Conservation (phyloP, 441 rosid species). For the Croton laevigatus region DNA sequence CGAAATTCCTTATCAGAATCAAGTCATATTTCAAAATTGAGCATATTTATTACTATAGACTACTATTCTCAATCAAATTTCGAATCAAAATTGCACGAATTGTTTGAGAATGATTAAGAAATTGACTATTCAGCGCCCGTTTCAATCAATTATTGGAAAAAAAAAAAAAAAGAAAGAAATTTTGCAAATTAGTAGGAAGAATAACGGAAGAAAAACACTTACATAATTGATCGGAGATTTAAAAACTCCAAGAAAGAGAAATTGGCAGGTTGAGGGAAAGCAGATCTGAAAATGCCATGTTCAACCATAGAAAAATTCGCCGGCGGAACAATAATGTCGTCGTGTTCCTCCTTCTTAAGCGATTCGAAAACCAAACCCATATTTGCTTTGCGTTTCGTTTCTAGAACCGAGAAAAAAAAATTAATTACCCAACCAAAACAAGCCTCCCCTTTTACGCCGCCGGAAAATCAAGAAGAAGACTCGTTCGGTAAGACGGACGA, state of each 20-base stretch:
- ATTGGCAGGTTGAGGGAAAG: constrained; percentile 58
- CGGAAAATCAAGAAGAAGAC: background rate
- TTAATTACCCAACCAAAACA: background rate
- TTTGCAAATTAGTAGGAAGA: background rate
- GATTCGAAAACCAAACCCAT: constrained; percentile 42
- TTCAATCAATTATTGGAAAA: too few species aligned
- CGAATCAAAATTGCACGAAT: too few species aligned
- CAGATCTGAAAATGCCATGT: constrained; percentile 72
- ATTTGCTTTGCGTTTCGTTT: background rate
- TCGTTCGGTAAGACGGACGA: too few species aligned
- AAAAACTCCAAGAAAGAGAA: constrained; percentile 63
- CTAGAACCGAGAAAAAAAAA: background rate
- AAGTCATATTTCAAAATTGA: too few species aligned
- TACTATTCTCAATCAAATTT: too few species aligned
- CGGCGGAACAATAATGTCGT: constrained; percentile 43
- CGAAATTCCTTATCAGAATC: background rate
- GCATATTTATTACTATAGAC: too few species aligned
- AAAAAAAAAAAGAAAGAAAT: background rate
- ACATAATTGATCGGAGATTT: constrained; percentile 81
- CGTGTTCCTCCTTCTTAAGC: constrained; percentile 17
- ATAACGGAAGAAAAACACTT: constrained; percentile 5
- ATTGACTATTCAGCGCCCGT: too few species aligned
- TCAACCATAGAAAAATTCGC: constrained; percentile 81
- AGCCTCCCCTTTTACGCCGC: background rate
- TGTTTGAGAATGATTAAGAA: too few species aligned